Base-by-base conservation (phyloP, 768 basidiomycete genomes). In the Termitomyces sp. region DNA sequence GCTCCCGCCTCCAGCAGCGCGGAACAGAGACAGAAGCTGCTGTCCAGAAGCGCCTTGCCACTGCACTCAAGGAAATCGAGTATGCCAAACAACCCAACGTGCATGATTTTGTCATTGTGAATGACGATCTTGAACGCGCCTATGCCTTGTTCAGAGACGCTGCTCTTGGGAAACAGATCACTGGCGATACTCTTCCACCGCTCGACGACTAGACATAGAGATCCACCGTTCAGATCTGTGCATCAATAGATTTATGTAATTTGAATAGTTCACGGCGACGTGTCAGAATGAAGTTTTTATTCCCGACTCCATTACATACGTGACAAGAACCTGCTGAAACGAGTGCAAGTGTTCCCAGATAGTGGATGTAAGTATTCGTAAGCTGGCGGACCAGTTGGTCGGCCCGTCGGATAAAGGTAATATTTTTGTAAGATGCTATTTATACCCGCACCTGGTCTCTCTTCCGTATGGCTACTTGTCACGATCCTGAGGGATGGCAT, bases 71-170 rank as follows among this genome's bases (percentile, higher is more conserved):
- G 55, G 96, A 98, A 74, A 83, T 98, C 63, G 80, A 87, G 63
- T 98, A 88, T 71, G 96, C 96, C 4, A 86, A 87, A 69, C 80
- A 91, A 68, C 81, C 85, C 2, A 83, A 81, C 39, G 81, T 82
- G 0, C 93, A 94, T 66, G 91, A 98, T 72, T 69, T 91, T 39
- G 84, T 97, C 60, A 87, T 98, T 62, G 86, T 98, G 61, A 98
- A 98, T 74, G 95, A 95, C 67, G 86, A 96, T 69, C 72, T 96
- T 15, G 91, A 96, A 49, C 75, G 84, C 16, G 93, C 96, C 8
- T 96, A 96, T 71, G 74, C 75, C 0, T 72, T 89, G n/a, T 87
- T 98, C 70, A 88, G 85, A 72, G 76, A 78, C 60, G 82, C 95
- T 20, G 92, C 94, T 0, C 78, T 90, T 42, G 95, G 92, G 24